These are phyloP conservation scores for Wakefieldia striispora DNA, from an alignment of 768 basidiomycete genomes.

Conservation along the genomic window DNA sequence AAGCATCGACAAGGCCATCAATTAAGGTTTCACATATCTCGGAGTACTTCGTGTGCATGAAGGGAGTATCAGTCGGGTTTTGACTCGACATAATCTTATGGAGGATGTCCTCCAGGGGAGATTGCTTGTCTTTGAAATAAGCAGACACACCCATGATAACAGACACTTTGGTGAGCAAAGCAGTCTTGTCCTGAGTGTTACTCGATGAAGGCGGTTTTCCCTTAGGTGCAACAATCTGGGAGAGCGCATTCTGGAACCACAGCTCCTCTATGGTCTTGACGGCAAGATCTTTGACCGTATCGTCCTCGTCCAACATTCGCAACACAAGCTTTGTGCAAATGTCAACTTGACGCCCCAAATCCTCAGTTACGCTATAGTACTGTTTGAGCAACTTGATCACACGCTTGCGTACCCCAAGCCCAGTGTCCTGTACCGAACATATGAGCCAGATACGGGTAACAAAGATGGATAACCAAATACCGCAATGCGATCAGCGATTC, in stretches of 20 bases:
- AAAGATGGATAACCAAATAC: constrained; percentile 44
- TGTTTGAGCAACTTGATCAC: constrained; percentile 92
- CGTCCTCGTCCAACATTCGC: constrained; percentile 91
- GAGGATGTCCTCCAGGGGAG: constrained; percentile 80
- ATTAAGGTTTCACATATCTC: constrained; percentile 86
- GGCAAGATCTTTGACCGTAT: constrained; percentile 91
- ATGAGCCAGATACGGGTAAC: background rate
- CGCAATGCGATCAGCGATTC: constrained; percentile 87
- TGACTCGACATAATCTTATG: constrained; percentile 80
- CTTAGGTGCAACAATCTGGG: constrained; percentile 38
- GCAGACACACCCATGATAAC: constrained; percentile 86
- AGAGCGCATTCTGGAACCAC: constrained; percentile 61
- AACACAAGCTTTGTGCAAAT: constrained; percentile 80
- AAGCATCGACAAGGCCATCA: constrained; percentile 85
- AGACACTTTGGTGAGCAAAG: constrained; percentile 61
- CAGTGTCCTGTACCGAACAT: constrained; percentile 69
- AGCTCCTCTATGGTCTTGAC: constrained; percentile 88
- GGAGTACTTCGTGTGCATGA: constrained; percentile 65
- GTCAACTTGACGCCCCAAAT: constrained; percentile 62
- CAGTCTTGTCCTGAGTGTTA: constrained; percentile 48
- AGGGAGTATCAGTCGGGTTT: constrained; percentile 48
- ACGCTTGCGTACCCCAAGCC: constrained; percentile 88
- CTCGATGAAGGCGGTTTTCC: constrained; percentile 30
- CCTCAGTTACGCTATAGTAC: constrained; percentile 67
- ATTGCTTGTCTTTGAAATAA: constrained; percentile 79